Evolutionary conservation across 2,329 filamentous ascomycete genomes (phyloP).

Genomic region (Beauveria sp.): DNA sequence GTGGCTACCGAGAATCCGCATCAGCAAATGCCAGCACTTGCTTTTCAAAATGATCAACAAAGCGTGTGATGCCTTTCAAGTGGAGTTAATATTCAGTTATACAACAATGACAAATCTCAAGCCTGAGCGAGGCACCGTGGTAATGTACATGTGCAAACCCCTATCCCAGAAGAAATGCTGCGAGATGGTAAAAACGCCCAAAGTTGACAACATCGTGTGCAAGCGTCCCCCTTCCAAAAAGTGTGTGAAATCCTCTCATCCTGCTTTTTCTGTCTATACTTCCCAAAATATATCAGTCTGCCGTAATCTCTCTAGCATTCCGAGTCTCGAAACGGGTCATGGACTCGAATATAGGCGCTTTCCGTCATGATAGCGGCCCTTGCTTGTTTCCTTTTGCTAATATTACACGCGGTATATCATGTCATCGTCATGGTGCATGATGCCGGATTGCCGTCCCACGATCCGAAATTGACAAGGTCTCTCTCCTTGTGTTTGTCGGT

Average conservation of each 20-base stretch:
- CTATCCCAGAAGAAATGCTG: constrained; percentile 1
- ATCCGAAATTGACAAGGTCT: background rate
- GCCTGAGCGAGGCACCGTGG: constrained; percentile 6
- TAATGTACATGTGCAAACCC: constrained; percentile 10
- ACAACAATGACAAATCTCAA: constrained; percentile 9
- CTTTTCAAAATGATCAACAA: background rate
- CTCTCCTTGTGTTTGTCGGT: background rate
- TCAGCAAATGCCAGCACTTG: background rate
- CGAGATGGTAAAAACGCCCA: constrained; percentile 8
- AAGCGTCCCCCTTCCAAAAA: background rate
- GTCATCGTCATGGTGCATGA: constrained; percentile 6
- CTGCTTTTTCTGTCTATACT: constrained; percentile 3
- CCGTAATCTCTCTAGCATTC: background rate
- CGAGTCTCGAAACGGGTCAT: background rate
- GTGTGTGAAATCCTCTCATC: background rate
- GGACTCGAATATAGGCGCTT: background rate
- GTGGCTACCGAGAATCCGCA: background rate
- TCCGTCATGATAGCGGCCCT: background rate
- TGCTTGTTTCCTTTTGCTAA: background rate
- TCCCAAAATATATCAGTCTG: background rate
- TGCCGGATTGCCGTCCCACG: background rate
- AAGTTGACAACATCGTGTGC: constrained; percentile 4
- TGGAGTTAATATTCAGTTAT: constrained; percentile 10
- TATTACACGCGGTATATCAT: constrained; percentile 8
- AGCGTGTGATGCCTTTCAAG: background rate